Evolutionary conservation across 2,329 filamentous ascomycete genomes (phyloP), one percentile per base, ranked within the genome.

Genomic region (Ophiocordyceps robertsii): DNA sequence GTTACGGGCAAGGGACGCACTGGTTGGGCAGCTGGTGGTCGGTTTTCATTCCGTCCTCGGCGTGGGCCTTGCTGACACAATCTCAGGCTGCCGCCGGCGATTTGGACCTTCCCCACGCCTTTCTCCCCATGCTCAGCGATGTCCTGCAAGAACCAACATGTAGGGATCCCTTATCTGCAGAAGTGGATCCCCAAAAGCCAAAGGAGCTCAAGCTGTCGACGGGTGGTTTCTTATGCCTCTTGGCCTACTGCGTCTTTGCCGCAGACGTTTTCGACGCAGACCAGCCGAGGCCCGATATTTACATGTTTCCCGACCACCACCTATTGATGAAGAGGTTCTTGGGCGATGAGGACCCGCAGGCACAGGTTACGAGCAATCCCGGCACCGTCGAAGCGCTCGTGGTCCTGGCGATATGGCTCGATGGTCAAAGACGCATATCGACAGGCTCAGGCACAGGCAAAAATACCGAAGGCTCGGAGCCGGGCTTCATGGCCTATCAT

Each of bases 21-120:
- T 83, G 38, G 70, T 85, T n/a, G 83, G 84, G 0, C 80, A 88
- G 53, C 62, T 89, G 21, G 79, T 80, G 47, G 77, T 81, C 62
- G 58, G 73, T 67, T 11, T 11, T 29, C 19, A 14, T 30, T 12
- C 10, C 19, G 3, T 44, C 10, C 3, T n/a, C 16, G 14, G 9
- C 10, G 9, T 10, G 33, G n/a, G 16, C 17, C 12, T 17, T 10
- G n/a, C 33, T 36, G 16, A 36, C 33, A 17, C 16, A 16, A 8
- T 21, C 43, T 21, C 43, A 80, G 66, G 77, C 80, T 16, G 65
- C 86, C 42, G 73, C 80, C 14, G 69, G 75, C 41, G 78, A 82
- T 53, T 59, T 83, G 2, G 75, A 73, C 11, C 54, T 82, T 12
- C 63, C 66, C 8, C 63, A 67, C 31, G 63, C 66, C 29, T 62